phyloP scores from a whole-genome alignment of 768 basidiomycete species.

The Hygrocybe coccinea region DNA sequence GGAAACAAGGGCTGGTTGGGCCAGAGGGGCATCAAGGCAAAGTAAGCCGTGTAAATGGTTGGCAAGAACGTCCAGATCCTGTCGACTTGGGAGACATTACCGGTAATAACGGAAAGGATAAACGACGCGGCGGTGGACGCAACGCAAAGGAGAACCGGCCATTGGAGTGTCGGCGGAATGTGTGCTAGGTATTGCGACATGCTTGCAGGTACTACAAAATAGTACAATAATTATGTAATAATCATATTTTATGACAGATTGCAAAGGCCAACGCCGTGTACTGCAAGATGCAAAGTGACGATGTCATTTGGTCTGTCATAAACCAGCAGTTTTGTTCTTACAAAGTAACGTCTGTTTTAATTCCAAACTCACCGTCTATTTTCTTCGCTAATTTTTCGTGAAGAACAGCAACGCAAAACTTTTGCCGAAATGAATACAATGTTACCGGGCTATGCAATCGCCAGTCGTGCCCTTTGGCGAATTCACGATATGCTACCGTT shows the following conservation, averaged over 20 bases:
- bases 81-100: slow-evolving; percentile 86
- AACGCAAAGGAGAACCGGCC: slow-evolving; percentile 62
- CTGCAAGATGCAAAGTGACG: slow-evolving; percentile 98
- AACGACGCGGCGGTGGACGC: slow-evolving; percentile 47
- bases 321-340: slow-evolving; percentile 96
- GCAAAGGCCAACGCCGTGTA: too few species aligned
- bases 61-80: slow-evolving; percentile 78
- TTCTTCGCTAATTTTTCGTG: too few species aligned
- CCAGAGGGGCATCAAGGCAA: slow-evolving; percentile 67
- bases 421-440: slow-evolving; percentile 98
- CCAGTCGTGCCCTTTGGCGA: slow-evolving; percentile 96
- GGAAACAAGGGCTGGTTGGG: slow-evolving; percentile 29
- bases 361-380: background rate
- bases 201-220: too few species aligned
- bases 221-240: too few species aligned
- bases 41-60: slow-evolving; percentile 76
- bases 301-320: slow-evolving; percentile 97
- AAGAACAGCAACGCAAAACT: slow-evolving; percentile 95
- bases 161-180: slow-evolving; percentile 43
- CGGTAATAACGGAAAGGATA: slow-evolving; percentile 59
- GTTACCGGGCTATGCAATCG: slow-evolving; percentile 93
- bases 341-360: slow-evolving; percentile 64
- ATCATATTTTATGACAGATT: too few species aligned
- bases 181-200: background rate
- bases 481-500: slow-evolving; percentile 97